Evolutionary conservation across 129 eudicot genomes (phyloP), one percentile per base, ranked within the genome.

Genomic region (Cynara cardunculus): DNA sequence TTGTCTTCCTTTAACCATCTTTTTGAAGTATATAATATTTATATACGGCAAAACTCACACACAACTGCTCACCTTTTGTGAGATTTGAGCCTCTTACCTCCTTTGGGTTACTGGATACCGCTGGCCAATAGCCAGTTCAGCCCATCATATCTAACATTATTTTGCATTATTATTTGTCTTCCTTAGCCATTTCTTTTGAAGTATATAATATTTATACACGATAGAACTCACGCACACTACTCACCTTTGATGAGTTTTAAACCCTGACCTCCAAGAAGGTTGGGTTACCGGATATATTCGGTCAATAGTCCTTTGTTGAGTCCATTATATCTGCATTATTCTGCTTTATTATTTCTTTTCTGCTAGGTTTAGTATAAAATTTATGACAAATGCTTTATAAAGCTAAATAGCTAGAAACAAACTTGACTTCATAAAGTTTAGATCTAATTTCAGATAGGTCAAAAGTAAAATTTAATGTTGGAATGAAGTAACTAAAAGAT

Each of bases 391-490:
- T 70, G 27, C 13, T 69, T 44, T 39, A 79, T 71, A 69, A 26
- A 46, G 71, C 65, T 56, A 37, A 37, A 27, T 25, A 65, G 74
- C 21, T 80, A 30, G 25, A 30, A 41, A 81, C 7, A 21, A 28
- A 71, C 37, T 71, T 61, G 59, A 83, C 77, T 73, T 37, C 16
- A 71, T 26, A 66, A 76, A 56, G 72, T 71, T 30, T 68, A 28
- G n/a, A 30, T 39, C 27, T 65, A 66, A 26, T 39, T 22, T 49
- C 26, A 1, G 16, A 31, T 21, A 30, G 70, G 71, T 67, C 22
- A 82, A 82, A 82, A 82, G 81, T 69, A 44, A 44, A 71, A 59
- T 53, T 82, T 21, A 65, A 77, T 59, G 35, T 34, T 59, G 73
- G 46, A 71, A 59, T 82, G 77, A 76, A 75, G 70, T 75, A 74